A percentile compares a stretch with the other conserved stretches of the same genome.
These are phyloP conservation scores for Sequoiadendron giganteum DNA, from an alignment of 75 land plant genomes.

Conservation along the genomic window DNA sequence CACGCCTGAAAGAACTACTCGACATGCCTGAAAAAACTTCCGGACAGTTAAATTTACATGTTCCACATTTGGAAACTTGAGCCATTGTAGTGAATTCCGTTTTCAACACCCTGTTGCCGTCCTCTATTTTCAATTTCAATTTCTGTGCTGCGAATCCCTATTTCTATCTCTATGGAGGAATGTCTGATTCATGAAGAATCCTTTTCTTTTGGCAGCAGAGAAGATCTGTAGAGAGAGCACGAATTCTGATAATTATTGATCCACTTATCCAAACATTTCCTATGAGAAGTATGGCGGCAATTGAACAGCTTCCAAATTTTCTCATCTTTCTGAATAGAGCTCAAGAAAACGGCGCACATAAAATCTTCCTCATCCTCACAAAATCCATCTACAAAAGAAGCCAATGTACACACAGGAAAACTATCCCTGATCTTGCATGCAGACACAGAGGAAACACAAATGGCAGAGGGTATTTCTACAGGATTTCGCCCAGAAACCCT, in stretches of 20 bases:
- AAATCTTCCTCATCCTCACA: background rate
- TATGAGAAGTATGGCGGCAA: constrained; percentile 45
- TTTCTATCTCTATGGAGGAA: too few relatives aligned
- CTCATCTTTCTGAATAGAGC: constrained; percentile 22
- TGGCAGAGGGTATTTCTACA: background rate
- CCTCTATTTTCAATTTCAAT: too few relatives aligned
- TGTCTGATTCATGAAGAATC: too few relatives aligned
- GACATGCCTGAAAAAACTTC: too few relatives aligned
- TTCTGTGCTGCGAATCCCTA: too few relatives aligned
- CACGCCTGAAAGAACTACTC: too few relatives aligned
- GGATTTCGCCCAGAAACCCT: background rate
- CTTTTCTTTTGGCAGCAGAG: background rate
- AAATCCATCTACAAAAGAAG: background rate
- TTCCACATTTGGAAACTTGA: too few relatives aligned
- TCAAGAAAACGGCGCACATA: constrained; percentile 41
- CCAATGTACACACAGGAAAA: constrained; percentile 40
- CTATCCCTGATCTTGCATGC: constrained; percentile 34
- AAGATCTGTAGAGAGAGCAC: constrained; percentile 43
- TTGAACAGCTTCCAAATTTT: constrained; percentile 25
- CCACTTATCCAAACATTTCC: constrained; percentile 40
- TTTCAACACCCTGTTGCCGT: too few relatives aligned
- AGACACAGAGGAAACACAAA: constrained; percentile 9
- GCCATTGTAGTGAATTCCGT: too few relatives aligned
- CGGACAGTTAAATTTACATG: too few relatives aligned
- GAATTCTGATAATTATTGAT: constrained; percentile 22